Evolutionary conservation across 2,329 filamentous ascomycete species (phyloP).

Genomic region (Nemania sp.): DNA sequence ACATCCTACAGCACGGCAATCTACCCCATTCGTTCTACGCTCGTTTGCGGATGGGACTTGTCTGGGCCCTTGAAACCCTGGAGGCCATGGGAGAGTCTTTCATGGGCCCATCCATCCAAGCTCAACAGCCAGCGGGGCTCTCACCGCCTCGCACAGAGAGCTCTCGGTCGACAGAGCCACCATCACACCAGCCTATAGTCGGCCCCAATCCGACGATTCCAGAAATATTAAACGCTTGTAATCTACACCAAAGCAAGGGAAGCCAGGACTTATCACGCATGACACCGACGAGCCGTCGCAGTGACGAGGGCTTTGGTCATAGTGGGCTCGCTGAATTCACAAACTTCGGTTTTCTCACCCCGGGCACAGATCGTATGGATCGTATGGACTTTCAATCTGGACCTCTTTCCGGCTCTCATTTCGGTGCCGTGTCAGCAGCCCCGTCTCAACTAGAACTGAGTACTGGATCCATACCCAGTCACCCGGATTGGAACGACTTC

Average conservation of each 20-base stretch:
- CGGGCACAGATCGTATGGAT: constrained; percentile 1
- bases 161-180: background rate
- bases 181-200: background rate
- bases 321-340: background rate
- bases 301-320: constrained; percentile 8
- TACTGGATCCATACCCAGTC: background rate
- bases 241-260: background rate
- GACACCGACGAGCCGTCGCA: background rate
- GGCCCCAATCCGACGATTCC: background rate
- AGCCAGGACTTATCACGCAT: constrained; percentile 2
- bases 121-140: background rate
- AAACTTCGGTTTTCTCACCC: constrained; percentile 5
- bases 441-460: constrained; percentile 7
- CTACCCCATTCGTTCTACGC: constrained; percentile 15
- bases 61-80: constrained; percentile 16
- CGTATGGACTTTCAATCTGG: background rate
- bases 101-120: background rate
- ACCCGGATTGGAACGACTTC: constrained; percentile 11
- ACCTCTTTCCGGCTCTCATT: background rate
- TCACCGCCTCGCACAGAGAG: background rate
- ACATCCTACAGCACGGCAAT: constrained; percentile 14
- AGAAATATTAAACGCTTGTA: background rate
- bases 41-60: constrained; percentile 4
- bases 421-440: background rate
- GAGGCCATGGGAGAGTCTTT: constrained; percentile 6